Evolutionary conservation across 169 alveolate species (phyloP).

Genomic region (Cryptosporidium xiaoi): DNA sequence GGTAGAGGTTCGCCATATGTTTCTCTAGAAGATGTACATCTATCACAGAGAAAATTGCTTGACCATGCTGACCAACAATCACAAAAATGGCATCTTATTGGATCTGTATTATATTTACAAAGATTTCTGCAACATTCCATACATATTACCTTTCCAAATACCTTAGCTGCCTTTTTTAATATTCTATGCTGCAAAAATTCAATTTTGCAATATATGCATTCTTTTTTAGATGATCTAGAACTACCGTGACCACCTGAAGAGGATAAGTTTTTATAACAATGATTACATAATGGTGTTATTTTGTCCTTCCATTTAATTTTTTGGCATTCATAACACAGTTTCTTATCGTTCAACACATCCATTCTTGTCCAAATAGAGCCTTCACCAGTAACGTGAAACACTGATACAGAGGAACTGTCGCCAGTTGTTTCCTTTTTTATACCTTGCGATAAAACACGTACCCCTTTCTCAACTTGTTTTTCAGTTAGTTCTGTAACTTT

Average conservation of each 20-base stretch:
- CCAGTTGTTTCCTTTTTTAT: background rate
- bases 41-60: conserved; percentile 47
- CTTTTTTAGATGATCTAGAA: conserved; percentile 26
- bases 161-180: conserved; percentile 48
- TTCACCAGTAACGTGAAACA: conserved; percentile 37
- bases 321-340: conserved; percentile 69
- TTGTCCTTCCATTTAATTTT: conserved; percentile 64
- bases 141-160: conserved; percentile 52
- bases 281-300: conserved; percentile 58
- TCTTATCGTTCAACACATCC: conserved; percentile 19
- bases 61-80: conserved; percentile 75
- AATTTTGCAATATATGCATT: conserved; percentile 48
- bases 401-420: background rate
- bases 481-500: background rate
- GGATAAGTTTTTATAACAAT: conserved; percentile 37
- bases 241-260: conserved; percentile 2
- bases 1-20: conserved; percentile 69
- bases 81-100: conserved; percentile 66
- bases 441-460: conserved; percentile 4
- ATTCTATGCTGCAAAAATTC: conserved; percentile 71
- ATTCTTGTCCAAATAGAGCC: conserved; percentile 61
- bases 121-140: conserved; percentile 69
- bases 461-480: conserved; percentile 51
- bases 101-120: conserved; percentile 56
- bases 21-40: conserved; percentile 60